Evolutionary conservation across 2,329 filamentous ascomycete genomes (phyloP), one percentile per base, ranked within the genome.

Genomic region (Amauroascus niger): DNA sequence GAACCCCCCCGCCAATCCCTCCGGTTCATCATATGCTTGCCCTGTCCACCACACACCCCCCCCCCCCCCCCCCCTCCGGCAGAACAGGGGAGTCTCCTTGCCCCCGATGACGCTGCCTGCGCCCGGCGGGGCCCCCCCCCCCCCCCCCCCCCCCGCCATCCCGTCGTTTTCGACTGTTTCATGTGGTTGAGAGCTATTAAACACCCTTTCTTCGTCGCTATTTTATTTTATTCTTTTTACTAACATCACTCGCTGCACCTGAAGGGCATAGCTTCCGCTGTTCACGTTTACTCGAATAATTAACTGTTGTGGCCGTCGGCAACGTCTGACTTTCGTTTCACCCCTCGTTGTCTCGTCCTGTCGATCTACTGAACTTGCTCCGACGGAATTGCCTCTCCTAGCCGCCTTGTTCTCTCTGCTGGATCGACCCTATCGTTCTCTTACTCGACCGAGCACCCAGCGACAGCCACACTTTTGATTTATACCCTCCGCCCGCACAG

Each of bases 181-280:
- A n/a, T 20, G 37, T 44, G 28, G 37, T n/a, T 20, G 14, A 26
- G 40, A 33, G 20, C 43, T 53, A 32, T 47, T 47, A 53, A 22
- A 41, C 51, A 32, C 51, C 43, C 32, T 18, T 28, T 32, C 32
- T 16, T 44, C 4, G n/a, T 43, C 20, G 40, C 44, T 16, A 44
- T 37, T 30, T 30, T 37, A n/a, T n/a, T n/a, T n/a, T n/a, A n/a
- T n/a, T n/a, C n/a, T n/a, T n/a, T n/a, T n/a, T n/a, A n/a, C n/a
- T n/a, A n/a, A n/a, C n/a, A n/a, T 41, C 51, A 53, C 51, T 53
- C 51, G 43, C 51, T 53, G 22, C 20, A 41, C 16, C 37, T 14
- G 9, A n/a, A n/a, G n/a, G n/a, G n/a, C n/a, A n/a, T 40, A 16
- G 6, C 30, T 47, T 14, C 20, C 30, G 5, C 44, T 22, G 28